phyloP scores from a whole-genome alignment of 2,329 filamentous ascomycete genomes.

The Phialophora chinensis region DNA sequence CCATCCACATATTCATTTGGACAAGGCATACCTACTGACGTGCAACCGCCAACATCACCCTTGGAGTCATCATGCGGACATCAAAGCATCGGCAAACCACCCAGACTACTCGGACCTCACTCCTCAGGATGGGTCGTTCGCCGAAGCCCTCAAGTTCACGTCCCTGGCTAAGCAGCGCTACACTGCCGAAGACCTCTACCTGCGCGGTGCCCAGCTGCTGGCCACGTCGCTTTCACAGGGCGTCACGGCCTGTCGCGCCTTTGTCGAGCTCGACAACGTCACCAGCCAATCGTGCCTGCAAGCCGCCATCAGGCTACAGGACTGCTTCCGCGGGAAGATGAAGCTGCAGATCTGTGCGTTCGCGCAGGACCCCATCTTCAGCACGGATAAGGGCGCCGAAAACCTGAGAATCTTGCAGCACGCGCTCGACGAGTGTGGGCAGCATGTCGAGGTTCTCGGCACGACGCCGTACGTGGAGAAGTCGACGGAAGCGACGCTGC shows the following conservation, averaged over 20 bases:
- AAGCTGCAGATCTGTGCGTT: conserved; percentile 72
- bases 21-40: conserved; percentile 55
- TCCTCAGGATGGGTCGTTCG: conserved; percentile 66
- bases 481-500: conserved; percentile 53
- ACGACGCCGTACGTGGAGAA: conserved; percentile 74
- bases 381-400: conserved; percentile 56
- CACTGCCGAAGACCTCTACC: conserved; percentile 65
- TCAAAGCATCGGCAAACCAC: conserved; percentile 16
- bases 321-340: conserved; percentile 59
- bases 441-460: conserved; percentile 64
- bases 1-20: conserved; percentile 75
- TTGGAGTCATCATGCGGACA: background rate
- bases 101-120: conserved; percentile 62
- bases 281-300: conserved; percentile 64
- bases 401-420: conserved; percentile 59
- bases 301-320: conserved; percentile 63
- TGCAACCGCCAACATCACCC: conserved; percentile 32
- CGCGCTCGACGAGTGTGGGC: conserved; percentile 48
- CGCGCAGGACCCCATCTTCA: conserved; percentile 72
- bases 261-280: conserved; percentile 72
- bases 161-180: conserved; percentile 68
- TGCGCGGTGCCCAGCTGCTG: conserved; percentile 68
- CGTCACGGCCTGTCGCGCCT: conserved; percentile 72
- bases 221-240: conserved; percentile 68
- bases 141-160: conserved; percentile 68